A percentile compares a stretch with the other conserved stretches of the same genome.
phyloP scores from a whole-genome alignment of 495 filamentous ascomycete species.

The Penicillium angulare region DNA sequence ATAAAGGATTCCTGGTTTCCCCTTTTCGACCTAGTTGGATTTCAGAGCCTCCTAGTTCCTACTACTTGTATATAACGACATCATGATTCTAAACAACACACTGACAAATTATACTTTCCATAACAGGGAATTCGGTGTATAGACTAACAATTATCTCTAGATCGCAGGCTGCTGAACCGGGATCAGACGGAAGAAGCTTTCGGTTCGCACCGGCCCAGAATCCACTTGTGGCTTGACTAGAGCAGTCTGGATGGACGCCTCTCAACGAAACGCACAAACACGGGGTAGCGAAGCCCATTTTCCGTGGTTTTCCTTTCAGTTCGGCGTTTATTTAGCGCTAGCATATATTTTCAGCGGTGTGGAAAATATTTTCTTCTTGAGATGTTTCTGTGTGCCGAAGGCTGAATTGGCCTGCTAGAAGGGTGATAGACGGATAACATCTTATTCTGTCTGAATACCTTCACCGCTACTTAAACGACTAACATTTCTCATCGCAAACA shows the following conservation, averaged over 20 bases:
- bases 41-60: no score
- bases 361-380: background rate
- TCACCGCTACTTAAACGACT: background rate
- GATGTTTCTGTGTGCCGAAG: background rate
- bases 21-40: background rate
- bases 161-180: background rate
- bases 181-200: background rate
- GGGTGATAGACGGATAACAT: background rate
- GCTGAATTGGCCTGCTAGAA: background rate
- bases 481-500: background rate
- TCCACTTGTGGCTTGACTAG: slow-evolving; percentile 13
- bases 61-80: no score
- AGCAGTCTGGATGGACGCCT: slow-evolving; percentile 6
- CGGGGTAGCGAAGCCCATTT: slow-evolving; percentile 6
- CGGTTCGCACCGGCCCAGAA: slow-evolving; percentile 14
- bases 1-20: no score
- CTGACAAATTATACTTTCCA: no score
- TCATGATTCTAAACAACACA: no score
- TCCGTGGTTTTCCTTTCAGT: background rate
- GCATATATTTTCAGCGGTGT: background rate
- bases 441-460: background rate
- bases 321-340: background rate
- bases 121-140: no score
- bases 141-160: background rate
- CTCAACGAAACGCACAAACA: slow-evolving; percentile 13